Percentiles rank a stretch among this genome's conserved stretches.
phyloP scores from a whole-genome alignment of 73 alveolate genomes.

The Tetrahymena borealis region DNA sequence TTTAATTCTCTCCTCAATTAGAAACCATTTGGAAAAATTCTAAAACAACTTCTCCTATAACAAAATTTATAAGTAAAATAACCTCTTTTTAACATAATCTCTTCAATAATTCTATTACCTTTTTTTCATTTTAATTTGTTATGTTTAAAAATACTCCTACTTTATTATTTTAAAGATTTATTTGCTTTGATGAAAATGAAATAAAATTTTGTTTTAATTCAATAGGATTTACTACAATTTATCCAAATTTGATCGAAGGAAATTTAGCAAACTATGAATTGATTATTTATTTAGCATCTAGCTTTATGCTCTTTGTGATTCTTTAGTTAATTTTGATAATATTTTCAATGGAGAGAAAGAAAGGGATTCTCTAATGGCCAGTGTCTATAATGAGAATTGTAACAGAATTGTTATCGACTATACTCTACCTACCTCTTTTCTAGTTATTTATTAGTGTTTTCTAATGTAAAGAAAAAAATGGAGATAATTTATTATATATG shows the following conservation, averaged over 20 bases:
- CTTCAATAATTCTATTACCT: too few species aligned
- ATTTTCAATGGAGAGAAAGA: neutral
- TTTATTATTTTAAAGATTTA: too few species aligned
- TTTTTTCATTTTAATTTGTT: too few species aligned
- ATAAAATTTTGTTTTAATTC: too few species aligned
- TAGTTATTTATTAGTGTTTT: neutral
- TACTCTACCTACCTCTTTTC: neutral
- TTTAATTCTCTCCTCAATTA: neutral
- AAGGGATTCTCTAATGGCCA: neutral
- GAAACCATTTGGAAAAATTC: neutral
- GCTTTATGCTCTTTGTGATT: neutral
- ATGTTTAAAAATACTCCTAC: too few species aligned
- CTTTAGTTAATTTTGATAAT: neutral
- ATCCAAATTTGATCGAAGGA: neutral
- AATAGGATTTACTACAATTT: neutral
- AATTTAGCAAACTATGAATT: neutral
- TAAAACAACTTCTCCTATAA: neutral
- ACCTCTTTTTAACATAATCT: neutral
- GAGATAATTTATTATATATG: neutral
- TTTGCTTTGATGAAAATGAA: too few species aligned
- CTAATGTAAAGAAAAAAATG: neutral
- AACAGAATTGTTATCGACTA: neutral
- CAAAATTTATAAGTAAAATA: neutral
- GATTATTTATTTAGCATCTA: neutral
- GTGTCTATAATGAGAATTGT: neutral